phyloP scores from a whole-genome alignment of 2,329 filamentous ascomycete genomes.

The Claviceps sp. region DNA sequence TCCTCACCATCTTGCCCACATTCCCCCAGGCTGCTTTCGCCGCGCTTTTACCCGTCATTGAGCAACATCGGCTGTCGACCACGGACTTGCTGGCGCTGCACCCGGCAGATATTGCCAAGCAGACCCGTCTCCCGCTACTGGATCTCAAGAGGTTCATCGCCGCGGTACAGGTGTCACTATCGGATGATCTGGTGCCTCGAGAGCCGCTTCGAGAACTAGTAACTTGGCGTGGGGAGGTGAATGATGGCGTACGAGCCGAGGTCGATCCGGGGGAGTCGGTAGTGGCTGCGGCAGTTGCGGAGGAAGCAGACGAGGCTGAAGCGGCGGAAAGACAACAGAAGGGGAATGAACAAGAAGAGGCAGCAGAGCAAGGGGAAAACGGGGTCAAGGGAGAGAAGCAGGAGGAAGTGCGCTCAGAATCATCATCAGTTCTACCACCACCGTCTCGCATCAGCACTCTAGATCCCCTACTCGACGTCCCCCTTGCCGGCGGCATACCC shows the following conservation, averaged over 20 bases:
- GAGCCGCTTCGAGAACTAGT: slow-evolving; percentile 11
- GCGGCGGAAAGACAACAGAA: not conserved
- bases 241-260: not conserved
- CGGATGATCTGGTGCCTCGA: slow-evolving; percentile 38
- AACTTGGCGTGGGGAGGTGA: not conserved
- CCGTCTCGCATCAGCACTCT: slow-evolving; percentile 57
- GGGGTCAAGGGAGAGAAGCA: not conserved
- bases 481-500: slow-evolving; percentile 66
- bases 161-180: slow-evolving; percentile 53
- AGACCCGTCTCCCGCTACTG: slow-evolving; percentile 66
- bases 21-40: slow-evolving; percentile 61
- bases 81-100: slow-evolving; percentile 80
- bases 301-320: not conserved
- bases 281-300: not conserved
- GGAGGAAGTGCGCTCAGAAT: not conserved
- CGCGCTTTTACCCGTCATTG: slow-evolving; percentile 65
- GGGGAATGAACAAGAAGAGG: not conserved
- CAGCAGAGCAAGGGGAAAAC: not conserved
- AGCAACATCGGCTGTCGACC: slow-evolving; percentile 63
- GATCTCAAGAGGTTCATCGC: slow-evolving; percentile 64
- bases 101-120: slow-evolving; percentile 68
- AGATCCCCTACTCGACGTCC: slow-evolving; percentile 55
- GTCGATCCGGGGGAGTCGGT: too few relatives aligned
- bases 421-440: not conserved
- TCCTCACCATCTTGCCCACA: slow-evolving; percentile 67